These are phyloP conservation scores for Hyaloscypha variabilis DNA, from an alignment of 495 filamentous ascomycete genomes.

Conservation along the genomic window DNA sequence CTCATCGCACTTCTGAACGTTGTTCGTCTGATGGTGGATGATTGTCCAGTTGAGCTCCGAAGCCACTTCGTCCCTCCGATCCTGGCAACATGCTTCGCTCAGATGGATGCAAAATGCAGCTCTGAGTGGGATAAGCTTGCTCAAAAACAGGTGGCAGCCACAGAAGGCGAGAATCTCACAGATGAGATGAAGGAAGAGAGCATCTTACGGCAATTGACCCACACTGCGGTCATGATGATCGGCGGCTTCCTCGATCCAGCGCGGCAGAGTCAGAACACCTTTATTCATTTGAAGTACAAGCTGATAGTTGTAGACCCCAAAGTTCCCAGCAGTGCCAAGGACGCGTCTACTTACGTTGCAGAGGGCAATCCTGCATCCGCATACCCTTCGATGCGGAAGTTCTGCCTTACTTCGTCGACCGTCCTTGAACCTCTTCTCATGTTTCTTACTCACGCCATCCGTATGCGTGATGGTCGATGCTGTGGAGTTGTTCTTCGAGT, in stretches of 20 bases:
- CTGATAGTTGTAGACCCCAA: conserved; percentile 24
- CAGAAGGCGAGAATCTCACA: conserved; percentile 68
- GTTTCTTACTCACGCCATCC: conserved; percentile 88
- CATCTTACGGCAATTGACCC: conserved; percentile 90
- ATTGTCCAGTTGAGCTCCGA: conserved; percentile 79
- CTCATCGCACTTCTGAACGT: conserved; percentile 87
- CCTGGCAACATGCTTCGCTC: conserved; percentile 76
- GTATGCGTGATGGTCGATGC: conserved; percentile 88
- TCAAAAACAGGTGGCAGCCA: conserved; percentile 53
- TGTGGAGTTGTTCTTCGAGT: conserved; percentile 84
- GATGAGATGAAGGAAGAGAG: conserved; percentile 99
- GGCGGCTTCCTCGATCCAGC: conserved; percentile 80
- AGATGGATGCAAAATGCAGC: conserved; percentile 84
- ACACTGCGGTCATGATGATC: conserved; percentile 88
- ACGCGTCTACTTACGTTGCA: conserved; percentile 27
- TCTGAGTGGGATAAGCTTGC: conserved; percentile 81
- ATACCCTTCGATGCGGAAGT: conserved; percentile 65
- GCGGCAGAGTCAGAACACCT: conserved; percentile 25
- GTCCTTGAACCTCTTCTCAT: conserved; percentile 87
- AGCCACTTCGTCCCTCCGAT: conserved; percentile 86
- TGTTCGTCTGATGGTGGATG: conserved; percentile 82
- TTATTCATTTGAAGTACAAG: neutral
- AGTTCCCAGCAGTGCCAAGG: conserved; percentile 17
- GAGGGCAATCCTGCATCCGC: conserved; percentile 22
- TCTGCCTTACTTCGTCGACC: conserved; percentile 75